These are phyloP conservation scores for Pythium angustatum DNA, from an alignment of 352 stramenopile species.

Conservation along the genomic window DNA sequence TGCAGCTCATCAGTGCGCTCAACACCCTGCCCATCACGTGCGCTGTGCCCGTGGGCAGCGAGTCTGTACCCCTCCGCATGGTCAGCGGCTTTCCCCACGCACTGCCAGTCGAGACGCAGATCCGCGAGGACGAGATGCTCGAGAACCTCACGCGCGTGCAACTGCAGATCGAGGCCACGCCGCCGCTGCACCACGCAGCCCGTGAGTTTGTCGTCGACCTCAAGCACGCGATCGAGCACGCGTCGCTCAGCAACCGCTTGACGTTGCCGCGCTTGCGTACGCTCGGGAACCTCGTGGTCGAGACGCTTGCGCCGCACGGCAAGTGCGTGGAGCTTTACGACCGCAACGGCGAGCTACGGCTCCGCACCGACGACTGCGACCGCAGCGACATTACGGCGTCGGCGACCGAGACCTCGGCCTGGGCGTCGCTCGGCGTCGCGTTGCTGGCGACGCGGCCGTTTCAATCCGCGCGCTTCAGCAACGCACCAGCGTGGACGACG, in stretches of 20 bases:
- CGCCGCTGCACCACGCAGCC: neutral
- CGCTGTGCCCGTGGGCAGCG: neutral
- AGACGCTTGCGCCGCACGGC: neutral
- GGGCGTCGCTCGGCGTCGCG: neutral
- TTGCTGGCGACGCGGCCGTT: neutral
- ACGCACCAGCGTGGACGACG: neutral
- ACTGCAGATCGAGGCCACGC: neutral
- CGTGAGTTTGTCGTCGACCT: neutral
- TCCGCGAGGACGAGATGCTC: neutral
- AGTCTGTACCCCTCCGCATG: neutral
- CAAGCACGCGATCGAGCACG: neutral
- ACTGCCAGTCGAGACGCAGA: neutral
- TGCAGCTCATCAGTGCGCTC: constrained; percentile 1
- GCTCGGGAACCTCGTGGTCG: neutral
- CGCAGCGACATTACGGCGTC: neutral
- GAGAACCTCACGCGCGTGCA: neutral
- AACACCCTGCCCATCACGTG: neutral
- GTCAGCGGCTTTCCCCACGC: neutral
- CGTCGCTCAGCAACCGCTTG: neutral
- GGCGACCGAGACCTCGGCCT: constrained; percentile 1
- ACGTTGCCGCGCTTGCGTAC: neutral
- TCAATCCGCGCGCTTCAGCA: neutral
- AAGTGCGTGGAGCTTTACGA: constrained; percentile 4
- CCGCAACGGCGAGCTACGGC: neutral
- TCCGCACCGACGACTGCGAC: neutral